Base-by-base conservation (phyloP, 805 yeast species). In the Cyberlindnera bimundalis region DNA sequence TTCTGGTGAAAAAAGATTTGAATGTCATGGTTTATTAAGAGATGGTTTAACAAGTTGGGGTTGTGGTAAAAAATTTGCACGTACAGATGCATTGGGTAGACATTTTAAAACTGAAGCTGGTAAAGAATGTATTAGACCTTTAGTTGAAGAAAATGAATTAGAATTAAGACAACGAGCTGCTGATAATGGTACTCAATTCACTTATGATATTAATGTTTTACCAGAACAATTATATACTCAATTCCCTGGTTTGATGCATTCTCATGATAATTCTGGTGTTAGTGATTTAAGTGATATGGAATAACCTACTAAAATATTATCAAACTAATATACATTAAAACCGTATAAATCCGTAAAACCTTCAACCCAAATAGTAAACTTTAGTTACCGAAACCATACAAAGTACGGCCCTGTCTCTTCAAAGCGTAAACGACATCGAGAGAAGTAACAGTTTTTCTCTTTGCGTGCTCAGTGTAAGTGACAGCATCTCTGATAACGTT, bases 311-410 rank as follows among this genome's bases (percentile, higher is more conserved):
- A 26, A 8, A 26, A 12, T 14, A n/a, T 14, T 24, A 14, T 14
- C 34, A 27, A 29, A 29, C 46, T 42, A 42, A 38, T 42, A 40
- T 42, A 42, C 46, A 42, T 27, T 38, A 27, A 13, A 37, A 37
- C 14, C 33, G n/a, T 30, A 30, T 34, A 40, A 31, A 40, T 33
- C 31, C 41, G 16, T 33, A 29, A 20, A 41, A 42, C 35, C 41
- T 29, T 37, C 24, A 37, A 42, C 38, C 42, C 32, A 30, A 48
- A 43, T 32, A 39, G 37, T 37, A 40, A 61, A n/a, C n/a, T 59
- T 79, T 83, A 91, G 83, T 96, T 96, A 79, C 98, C 98, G 85
- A 91, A 93, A 90, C 98, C 98, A 71, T 91, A 91, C 71, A 93
- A 83, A 76, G 98, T 93, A 78, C 98, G 86, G 68, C 99, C 99